Conservation (phyloP, 768 basidiomycete species). For the Calocybe gangraenosa region DNA sequence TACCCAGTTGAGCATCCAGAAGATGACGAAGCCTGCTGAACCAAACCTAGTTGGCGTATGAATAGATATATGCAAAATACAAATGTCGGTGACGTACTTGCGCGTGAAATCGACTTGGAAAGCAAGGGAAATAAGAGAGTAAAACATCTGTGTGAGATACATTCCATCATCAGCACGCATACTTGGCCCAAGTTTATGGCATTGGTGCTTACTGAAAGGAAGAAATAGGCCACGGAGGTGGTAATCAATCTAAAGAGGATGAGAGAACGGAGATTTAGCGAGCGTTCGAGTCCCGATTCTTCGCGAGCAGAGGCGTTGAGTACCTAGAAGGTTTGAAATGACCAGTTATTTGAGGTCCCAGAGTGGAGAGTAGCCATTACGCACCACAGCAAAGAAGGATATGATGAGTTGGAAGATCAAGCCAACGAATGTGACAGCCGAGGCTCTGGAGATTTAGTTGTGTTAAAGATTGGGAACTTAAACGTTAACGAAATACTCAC, state of each 20-base stretch:
- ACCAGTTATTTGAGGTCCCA: not conserved
- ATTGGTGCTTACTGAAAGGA: constrained; percentile 28
- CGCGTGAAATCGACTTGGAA: constrained; percentile 55
- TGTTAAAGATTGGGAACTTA: not conserved
- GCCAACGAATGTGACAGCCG: constrained; percentile 50
- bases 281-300: constrained; percentile 24
- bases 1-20: constrained; percentile 63
- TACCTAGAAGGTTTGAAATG: constrained; percentile 19
- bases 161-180: not conserved
- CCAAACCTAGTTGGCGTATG: constrained; percentile 32
- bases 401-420: constrained; percentile 48
- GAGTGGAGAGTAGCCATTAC: constrained; percentile 12
- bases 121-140: constrained; percentile 53
- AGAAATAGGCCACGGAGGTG: constrained; percentile 28
- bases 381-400: constrained; percentile 40
- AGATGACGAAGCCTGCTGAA: constrained; percentile 51
- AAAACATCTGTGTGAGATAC: constrained; percentile 41
- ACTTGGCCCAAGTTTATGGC: not conserved
- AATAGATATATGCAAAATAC: no score
- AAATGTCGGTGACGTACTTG: constrained; percentile 23
- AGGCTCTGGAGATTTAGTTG: constrained; percentile 31
- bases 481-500: constrained; percentile 28
- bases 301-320: constrained; percentile 26
- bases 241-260: constrained; percentile 27
- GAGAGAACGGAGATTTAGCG: constrained; percentile 26